A percentile compares a stretch with the other conserved stretches of the same genome.
These are phyloP conservation scores for Tricholoma sp. DNA, from an alignment of 768 basidiomycete genomes.

Conservation along the genomic window DNA sequence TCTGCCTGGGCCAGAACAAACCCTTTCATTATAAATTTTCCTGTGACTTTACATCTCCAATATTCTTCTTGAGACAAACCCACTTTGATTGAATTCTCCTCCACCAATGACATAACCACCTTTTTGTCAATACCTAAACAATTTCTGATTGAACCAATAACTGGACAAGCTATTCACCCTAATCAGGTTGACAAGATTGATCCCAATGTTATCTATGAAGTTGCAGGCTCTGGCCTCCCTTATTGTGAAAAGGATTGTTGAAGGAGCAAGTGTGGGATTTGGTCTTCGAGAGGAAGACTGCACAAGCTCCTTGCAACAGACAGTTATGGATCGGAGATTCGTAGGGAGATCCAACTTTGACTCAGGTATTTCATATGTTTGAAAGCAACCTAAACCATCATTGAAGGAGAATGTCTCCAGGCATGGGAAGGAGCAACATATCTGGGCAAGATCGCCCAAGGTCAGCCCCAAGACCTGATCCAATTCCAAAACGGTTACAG, in stretches of 20 bases:
- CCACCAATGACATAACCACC: not conserved
- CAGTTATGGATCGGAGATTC: no score
- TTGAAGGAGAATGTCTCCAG: no score
- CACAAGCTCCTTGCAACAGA: not conserved
- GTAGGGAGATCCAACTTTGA: no score
- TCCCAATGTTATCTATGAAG: not conserved
- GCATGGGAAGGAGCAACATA: no score
- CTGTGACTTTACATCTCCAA: not conserved
- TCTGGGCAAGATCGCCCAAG: no score
- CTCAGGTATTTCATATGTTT: no score
- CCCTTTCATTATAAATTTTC: constrained; percentile 1
- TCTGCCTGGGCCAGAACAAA: not conserved
- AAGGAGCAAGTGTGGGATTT: constrained; percentile 1
- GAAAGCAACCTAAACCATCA: no score
- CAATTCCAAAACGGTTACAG: no score
- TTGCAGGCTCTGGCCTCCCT: not conserved
- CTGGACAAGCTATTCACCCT: not conserved
- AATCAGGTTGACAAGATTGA: not conserved
- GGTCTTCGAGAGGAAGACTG: constrained; percentile 2
- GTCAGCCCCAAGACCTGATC: no score
- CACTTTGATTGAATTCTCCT: not conserved
- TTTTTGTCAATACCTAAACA: not conserved
- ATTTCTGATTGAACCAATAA: not conserved
- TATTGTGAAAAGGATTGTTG: constrained; percentile 1
- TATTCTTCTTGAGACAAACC: not conserved